Evolutionary conservation across 345 rosid species (phyloP), one percentile per base, ranked within the genome.

Genomic region (Cardamine occulta): DNA sequence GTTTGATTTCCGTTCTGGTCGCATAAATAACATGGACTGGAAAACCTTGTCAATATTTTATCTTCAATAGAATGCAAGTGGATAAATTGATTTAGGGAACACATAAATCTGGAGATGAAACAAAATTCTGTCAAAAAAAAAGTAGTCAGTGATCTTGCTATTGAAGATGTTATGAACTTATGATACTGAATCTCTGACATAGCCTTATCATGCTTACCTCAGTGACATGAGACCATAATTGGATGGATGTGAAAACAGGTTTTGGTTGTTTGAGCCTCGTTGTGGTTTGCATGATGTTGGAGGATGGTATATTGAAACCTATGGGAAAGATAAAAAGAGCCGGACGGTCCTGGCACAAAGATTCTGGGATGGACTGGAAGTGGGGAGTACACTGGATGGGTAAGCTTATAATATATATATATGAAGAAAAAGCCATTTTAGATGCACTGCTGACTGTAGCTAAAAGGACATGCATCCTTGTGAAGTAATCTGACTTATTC

Each of bases 281-380:
- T 91, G 96, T 81, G 85, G 81, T 69, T 75, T 83, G 85, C 99
- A 94, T 80, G 93, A 91, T 63, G 84, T 88, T 52, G 97, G 98
- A 61, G 97, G 98, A 75, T 94, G 98, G 97, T 94, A 94, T 80
- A 62, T 94, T 72, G 99, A 94, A 85, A 91, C 99, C 74, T 91
- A 79, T 72, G 97, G 92, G 37, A 84, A 86, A 84, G 96, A 91
- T 77, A 82, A 86, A 82, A 91, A 86, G 78, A 88, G 88, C 18
- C 72, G 70, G 56, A 88, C 92, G 3, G 89, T 87, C 67, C 85
- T 73, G 21, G 86, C 91, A 29, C 93, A 75, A 78, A 88, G 97
- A 73, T 82, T 72, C 78, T 90, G 97, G 96, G 92, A 91, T 86
- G 93, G 91, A 39, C 66, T 84, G 73, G 87, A 86, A 75, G 80